A percentile compares a stretch with the other conserved stretches of the same genome.
These are phyloP conservation scores for Diaporthe australafricana DNA, from an alignment of 2,329 filamentous ascomycete genomes.

Conservation along the genomic window DNA sequence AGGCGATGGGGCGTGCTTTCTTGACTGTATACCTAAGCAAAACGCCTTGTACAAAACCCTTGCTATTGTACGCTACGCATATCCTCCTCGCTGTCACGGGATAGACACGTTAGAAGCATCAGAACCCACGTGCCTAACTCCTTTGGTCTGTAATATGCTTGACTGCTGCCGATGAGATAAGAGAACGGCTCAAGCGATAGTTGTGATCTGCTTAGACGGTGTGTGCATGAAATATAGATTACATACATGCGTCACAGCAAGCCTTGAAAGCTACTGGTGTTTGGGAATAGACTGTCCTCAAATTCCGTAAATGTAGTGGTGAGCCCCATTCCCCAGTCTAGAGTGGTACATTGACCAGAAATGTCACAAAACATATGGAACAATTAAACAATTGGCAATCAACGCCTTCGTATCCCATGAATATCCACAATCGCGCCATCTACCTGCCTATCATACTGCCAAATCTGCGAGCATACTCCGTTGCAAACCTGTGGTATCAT, in stretches of 20 bases:
- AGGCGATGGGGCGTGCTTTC: background rate
- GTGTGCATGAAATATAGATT: too few relatives aligned
- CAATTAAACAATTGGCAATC: background rate
- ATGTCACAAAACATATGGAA: background rate
- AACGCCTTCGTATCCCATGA: background rate
- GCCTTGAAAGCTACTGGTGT: too few relatives aligned
- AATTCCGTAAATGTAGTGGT: too few relatives aligned
- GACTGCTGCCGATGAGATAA: too few relatives aligned
- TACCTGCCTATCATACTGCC: background rate
- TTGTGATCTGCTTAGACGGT: too few relatives aligned
- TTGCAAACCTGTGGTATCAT: constrained; percentile 28
- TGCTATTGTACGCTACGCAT: background rate
- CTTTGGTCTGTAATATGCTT: background rate
- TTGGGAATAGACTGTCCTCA: too few relatives aligned
- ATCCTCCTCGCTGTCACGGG: background rate
- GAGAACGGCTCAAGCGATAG: too few relatives aligned
- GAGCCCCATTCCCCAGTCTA: too few relatives aligned
- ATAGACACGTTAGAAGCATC: background rate
- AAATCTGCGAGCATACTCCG: background rate
- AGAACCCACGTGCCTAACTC: background rate
- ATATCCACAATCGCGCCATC: background rate
- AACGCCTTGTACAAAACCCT: background rate
- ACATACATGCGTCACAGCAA: too few relatives aligned
- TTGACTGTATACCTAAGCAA: background rate
- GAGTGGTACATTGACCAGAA: background rate